These are phyloP conservation scores for Cunninghamia lanceolata DNA, from an alignment of 75 land plant genomes.

Conservation along the genomic window DNA sequence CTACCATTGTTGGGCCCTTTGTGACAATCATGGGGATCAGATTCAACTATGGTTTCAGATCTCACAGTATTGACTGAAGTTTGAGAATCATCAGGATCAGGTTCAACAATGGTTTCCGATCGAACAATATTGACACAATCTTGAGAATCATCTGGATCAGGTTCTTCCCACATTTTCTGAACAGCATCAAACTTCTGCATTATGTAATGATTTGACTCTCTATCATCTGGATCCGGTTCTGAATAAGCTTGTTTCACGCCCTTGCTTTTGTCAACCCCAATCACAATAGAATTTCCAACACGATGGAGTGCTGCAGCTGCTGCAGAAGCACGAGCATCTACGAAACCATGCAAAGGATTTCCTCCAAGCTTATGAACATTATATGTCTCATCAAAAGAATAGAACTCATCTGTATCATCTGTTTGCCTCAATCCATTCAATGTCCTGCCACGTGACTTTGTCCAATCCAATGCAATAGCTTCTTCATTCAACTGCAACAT, in stretches of 20 bases:
- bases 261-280: slow-evolving; percentile 6
- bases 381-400: slow-evolving; percentile 14
- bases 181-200: not conserved
- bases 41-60: slow-evolving; percentile 12
- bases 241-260: not conserved
- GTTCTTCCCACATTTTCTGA: slow-evolving; percentile 13
- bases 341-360: slow-evolving; percentile 10
- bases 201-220: slow-evolving; percentile 9
- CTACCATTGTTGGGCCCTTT: not conserved
- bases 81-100: slow-evolving; percentile 39
- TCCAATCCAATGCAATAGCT: slow-evolving; percentile 87
- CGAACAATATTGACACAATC: not conserved
- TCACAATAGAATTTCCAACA: slow-evolving; percentile 15
- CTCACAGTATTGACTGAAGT: not conserved
- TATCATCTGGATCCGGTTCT: slow-evolving; percentile 50
- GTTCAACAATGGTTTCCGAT: slow-evolving; percentile 14
- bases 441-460: slow-evolving; percentile 72
- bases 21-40: slow-evolving; percentile 40
- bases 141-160: slow-evolving; percentile 44
- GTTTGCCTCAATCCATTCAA: slow-evolving; percentile 40
- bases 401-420: slow-evolving; percentile 43
- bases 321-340: slow-evolving; percentile 64
- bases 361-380: slow-evolving; percentile 77
- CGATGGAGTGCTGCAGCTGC: slow-evolving; percentile 73
- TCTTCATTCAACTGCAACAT: slow-evolving; percentile 80